phyloP scores from a whole-genome alignment of 371 early-diverging fungal genomes.

The Mucor circinelloides region DNA sequence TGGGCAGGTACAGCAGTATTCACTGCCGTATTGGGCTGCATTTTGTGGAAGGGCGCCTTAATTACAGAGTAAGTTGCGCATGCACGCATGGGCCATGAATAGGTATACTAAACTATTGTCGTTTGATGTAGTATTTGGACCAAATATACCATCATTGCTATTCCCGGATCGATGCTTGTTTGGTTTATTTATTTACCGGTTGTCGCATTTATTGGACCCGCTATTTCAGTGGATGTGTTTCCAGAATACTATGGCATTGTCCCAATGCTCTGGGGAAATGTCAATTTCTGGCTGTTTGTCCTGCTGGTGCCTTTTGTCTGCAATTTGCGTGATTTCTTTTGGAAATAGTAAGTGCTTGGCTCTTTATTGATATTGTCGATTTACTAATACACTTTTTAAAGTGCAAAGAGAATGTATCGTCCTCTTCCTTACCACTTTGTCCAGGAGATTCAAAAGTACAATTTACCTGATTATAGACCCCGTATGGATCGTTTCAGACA shows the following conservation, averaged over 20 bases:
- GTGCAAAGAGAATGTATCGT: conserved; percentile 80
- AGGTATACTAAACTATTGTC: neutral
- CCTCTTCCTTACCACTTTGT: conserved; percentile 90
- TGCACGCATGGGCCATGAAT: neutral
- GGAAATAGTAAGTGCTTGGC: conserved; percentile 82
- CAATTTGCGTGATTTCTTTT: conserved; percentile 84
- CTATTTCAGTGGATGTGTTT: conserved; percentile 61
- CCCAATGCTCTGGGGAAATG: conserved; percentile 72
- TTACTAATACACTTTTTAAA: conserved; percentile 22
- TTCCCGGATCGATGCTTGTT: conserved; percentile 83
- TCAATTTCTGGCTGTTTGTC: conserved; percentile 87
- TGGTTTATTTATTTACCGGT: conserved; percentile 89
- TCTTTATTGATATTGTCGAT: neutral
- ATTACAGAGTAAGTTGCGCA: conserved; percentile 70
- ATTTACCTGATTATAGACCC: conserved; percentile 97
- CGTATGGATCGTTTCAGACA: conserved; percentile 96
- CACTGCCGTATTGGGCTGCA: conserved; percentile 78
- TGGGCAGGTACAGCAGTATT: conserved; percentile 78
- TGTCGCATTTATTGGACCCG: conserved; percentile 83
- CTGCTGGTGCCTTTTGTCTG: conserved; percentile 82
- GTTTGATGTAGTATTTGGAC: conserved; percentile 68
- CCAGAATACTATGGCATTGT: conserved; percentile 85
- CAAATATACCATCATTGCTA: conserved; percentile 81
- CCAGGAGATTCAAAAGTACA: conserved; percentile 97
- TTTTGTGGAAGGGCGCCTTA: conserved; percentile 82